Base-by-base conservation (phyloP, 768 basidiomycete species). In the Boletus rufocinnamomeus region DNA sequence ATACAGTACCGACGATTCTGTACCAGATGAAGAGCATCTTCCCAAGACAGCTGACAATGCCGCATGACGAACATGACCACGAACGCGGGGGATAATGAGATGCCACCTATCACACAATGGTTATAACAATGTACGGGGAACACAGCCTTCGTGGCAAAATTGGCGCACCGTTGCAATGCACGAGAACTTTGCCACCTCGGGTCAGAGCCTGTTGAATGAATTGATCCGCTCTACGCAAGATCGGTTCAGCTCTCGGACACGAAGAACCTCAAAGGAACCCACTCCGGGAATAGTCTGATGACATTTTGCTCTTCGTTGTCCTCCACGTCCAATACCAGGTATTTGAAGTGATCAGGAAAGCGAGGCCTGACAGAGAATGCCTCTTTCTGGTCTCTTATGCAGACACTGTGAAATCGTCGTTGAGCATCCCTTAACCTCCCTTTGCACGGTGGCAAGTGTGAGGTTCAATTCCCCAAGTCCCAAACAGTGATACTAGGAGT, bases 51-150 rank as follows among this genome's bases (percentile, higher is more conserved):
- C 30, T 84, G 83, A 70, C 86, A 86, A 65, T 88, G 83, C 58
- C 91, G 88, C 93, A 95, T 95, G 38, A 91, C 91, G 69, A 91
- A 95, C 90, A 94, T 94, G 53, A 95, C 89, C 25, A 93, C 93
- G 58, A 95, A 93, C 1, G 92, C 83, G 0, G 93, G 93, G 3
- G 91, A 93, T 13, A 94, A 79, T 58, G 87, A 89, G 70, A 95
- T 95, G 4, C 93, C 93, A 40, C 92, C 91, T 93, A 61, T 8
- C 50, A 37, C 50, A 49, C 41, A 47, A 35, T 10, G 27, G 25
- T 44, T 28, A 44, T 53, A 27, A 50, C 38, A 51, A 51, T 43
- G 8, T 19, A 52, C 40, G 19, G n/a, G 35, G 23, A 44, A 40
- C 19, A n/a, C 7, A 60, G 9, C 34, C 11, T 32, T 47, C 9